Base-by-base conservation (phyloP, 139 green algal genomes). In the Zygnema cylindricum region DNA sequence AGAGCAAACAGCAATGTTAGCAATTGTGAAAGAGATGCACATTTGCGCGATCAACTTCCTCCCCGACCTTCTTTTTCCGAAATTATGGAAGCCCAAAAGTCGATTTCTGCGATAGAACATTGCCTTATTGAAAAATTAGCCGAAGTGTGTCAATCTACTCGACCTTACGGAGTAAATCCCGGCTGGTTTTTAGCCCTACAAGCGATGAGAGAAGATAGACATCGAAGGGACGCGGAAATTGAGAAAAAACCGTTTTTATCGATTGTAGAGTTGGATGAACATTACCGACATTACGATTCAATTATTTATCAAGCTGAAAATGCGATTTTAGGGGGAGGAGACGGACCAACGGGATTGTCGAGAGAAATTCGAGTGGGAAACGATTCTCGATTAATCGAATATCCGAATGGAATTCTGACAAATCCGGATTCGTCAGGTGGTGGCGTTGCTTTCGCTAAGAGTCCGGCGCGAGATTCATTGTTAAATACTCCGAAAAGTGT, bases 261-360 rank as follows among this genome's bases (percentile, higher is more conserved):
- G 2, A 36, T 40, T 2, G n/a, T 83, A 35, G 76, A 83, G 43
- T 55, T 83, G 32, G 76, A 83, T 32, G n/a, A 49, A 1, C 36
- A 41, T 49, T 83, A 83, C 32, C 76, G 76, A 2, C 76, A 83
- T 3, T 83, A 83, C 32, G 76, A 83, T 33, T 71, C 43, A 30
- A 83, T 83, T n/a, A 55, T 83, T 32, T 33, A 75, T 49, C 76
- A 71, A 1, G 76, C 76, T 0, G 76, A 83, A 69, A 55, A 36
- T 33, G 76, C 76, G 3, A 33, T 83, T 33, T 55, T 83, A 2
- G 49, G 41, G 3, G 76, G 76, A n/a, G 41, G 32, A 83, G 76
- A 49, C 32, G 76, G 49, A 11, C 76, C 76, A 75, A 55, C 76
- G n/a, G 76, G 49, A 2, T 33, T 69, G 2, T 2, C n/a, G 3